Conservation (phyloP, 495 filamentous ascomycete genomes). For the Penicillium maclennaniae region DNA sequence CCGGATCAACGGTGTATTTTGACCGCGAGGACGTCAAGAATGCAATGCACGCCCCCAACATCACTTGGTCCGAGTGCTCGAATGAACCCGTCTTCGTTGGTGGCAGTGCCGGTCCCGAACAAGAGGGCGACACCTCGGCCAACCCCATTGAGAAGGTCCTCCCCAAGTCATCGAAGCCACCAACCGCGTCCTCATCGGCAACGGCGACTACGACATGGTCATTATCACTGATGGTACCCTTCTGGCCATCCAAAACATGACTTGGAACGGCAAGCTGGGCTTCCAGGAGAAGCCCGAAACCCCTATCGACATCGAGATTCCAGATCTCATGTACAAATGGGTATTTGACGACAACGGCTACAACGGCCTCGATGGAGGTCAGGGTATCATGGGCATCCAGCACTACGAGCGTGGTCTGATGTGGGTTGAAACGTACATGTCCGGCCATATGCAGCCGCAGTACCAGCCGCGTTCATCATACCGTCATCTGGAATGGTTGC, state of each 20-base stretch:
- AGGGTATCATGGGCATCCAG: conserved; percentile 61
- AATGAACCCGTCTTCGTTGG: conserved; percentile 43
- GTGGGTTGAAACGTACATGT: conserved; percentile 55
- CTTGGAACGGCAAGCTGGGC: conserved; percentile 61
- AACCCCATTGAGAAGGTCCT: conserved; percentile 49
- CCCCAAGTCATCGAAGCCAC: conserved; percentile 60
- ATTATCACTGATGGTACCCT: conserved; percentile 61
- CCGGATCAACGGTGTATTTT: conserved; percentile 51
- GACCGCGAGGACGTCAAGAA: conserved; percentile 53
- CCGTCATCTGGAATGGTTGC: conserved; percentile 64
- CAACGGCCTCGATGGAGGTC: conserved; percentile 23
- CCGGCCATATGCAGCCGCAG: conserved; percentile 66
- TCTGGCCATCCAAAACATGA: conserved; percentile 64
- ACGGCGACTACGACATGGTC: conserved; percentile 58
- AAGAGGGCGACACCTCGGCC: conserved; percentile 37
- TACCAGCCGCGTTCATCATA: conserved; percentile 63
- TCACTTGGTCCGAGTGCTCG: conserved; percentile 43
- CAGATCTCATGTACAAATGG: conserved; percentile 32
- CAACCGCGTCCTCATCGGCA: conserved; percentile 55
- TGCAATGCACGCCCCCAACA: conserved; percentile 55
- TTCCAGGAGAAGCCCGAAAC: conserved; percentile 45
- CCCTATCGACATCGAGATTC: conserved; percentile 35
- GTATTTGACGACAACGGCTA: conserved; percentile 31
- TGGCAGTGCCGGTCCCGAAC: conserved; percentile 30
- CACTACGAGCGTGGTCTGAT: conserved; percentile 71